Conservation (phyloP, 441 rosid genomes). For the Geranium incanum region DNA sequence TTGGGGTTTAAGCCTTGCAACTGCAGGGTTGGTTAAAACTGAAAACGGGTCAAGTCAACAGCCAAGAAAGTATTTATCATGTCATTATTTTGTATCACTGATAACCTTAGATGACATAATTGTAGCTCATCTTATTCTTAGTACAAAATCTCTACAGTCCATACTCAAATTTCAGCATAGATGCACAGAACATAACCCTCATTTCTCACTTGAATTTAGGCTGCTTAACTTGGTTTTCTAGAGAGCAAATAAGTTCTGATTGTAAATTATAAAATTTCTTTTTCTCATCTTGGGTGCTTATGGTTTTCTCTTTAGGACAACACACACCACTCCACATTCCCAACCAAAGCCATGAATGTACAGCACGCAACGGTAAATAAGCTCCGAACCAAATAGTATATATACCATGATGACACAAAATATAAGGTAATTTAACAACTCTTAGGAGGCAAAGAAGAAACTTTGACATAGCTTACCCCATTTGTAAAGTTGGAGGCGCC, state of each 20-base stretch:
- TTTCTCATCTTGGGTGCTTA: too few species aligned
- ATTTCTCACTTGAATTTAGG: neutral
- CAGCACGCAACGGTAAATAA: neutral
- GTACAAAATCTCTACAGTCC: too few species aligned
- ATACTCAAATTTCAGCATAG: neutral
- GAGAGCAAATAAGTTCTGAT: neutral
- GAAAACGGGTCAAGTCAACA: neutral
- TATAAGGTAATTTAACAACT: neutral
- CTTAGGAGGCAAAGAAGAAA: neutral
- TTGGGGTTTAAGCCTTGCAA: neutral
- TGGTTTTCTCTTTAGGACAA: neutral
- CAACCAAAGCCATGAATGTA: neutral
- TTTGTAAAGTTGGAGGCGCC: constrained; percentile 25
- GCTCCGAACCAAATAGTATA: neutral
- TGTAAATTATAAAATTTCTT: neutral
- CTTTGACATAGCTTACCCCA: constrained; percentile 23
- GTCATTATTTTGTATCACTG: neutral
- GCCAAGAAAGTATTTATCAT: neutral
- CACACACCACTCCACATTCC: neutral
- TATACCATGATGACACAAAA: neutral
- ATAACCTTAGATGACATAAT: neutral
- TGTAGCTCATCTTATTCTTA: neutral
- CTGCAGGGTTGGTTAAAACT: neutral
- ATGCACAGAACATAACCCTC: neutral
- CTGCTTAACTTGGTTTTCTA: neutral